These are phyloP conservation scores for Lepidium africanum DNA, from an alignment of 345 rosid species.

Conservation along the genomic window DNA sequence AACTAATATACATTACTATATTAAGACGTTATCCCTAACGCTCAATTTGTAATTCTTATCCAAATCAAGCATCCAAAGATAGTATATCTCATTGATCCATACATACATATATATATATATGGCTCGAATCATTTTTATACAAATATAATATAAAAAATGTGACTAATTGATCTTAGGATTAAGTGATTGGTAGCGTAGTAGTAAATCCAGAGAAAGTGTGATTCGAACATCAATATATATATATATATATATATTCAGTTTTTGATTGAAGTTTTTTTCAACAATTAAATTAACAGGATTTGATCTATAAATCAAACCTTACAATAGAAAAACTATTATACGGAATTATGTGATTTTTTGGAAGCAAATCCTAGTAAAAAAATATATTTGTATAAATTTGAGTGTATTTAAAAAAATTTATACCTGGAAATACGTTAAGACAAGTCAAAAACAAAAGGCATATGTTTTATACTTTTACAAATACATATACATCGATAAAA, in stretches of 20 bases:
- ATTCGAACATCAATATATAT: not conserved
- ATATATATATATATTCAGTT: too few species aligned
- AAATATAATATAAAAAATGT: not conserved
- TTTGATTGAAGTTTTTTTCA: not conserved
- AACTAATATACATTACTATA: not conserved
- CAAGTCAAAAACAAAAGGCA: not conserved
- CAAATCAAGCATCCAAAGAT: slow-evolving; percentile 11
- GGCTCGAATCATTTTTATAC: not conserved
- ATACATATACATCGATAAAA: not conserved
- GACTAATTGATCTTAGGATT: not conserved
- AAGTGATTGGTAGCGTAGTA: not conserved
- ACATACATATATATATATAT: not conserved
- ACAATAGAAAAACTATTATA: too few species aligned
- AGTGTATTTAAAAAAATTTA: too few species aligned
- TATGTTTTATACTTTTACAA: not conserved
- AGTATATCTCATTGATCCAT: slow-evolving; percentile 5
- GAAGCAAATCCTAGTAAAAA: too few species aligned
- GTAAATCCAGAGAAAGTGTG: not conserved
- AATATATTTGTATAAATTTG: too few species aligned
- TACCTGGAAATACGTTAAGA: too few species aligned
- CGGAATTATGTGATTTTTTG: too few species aligned
- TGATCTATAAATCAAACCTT: too few species aligned
- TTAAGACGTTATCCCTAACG: slow-evolving; percentile 4
- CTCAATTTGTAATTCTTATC: slow-evolving; percentile 4
- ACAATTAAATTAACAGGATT: too few species aligned